phyloP scores from a whole-genome alignment of 306 rosid genomes.

The Rosa rugosa region DNA sequence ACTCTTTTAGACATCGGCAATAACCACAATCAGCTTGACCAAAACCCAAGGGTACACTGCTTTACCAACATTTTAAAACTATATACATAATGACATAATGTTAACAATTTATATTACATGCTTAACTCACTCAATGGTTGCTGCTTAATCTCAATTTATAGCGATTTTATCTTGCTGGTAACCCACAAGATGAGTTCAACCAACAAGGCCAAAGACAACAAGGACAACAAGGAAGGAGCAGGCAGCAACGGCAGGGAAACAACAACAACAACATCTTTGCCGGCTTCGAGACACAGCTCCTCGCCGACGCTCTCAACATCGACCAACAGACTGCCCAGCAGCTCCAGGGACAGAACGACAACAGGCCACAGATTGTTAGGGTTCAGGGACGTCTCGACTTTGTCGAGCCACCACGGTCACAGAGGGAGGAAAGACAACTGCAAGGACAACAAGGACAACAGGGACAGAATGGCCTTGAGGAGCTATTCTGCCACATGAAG shows the following conservation, averaged over 20 bases:
- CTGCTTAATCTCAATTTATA: conserved; percentile 3
- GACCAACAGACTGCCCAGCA: conserved; percentile 27
- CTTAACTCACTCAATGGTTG: background rate
- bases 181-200: conserved; percentile 44
- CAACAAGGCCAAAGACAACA: background rate
- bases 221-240: background rate
- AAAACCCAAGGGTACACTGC: conserved; percentile 46
- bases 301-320: conserved; percentile 41
- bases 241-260: background rate
- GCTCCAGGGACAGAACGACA: conserved; percentile 32
- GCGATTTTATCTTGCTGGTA: conserved; percentile 67
- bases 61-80: background rate
- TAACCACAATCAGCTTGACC: conserved; percentile 56
- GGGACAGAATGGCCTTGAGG: conserved; percentile 27
- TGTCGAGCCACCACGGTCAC: conserved; percentile 33
- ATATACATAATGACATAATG: background rate
- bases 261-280: conserved; percentile 36
- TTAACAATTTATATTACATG: background rate
- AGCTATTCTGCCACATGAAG: conserved; percentile 27
- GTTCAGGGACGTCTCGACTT: conserved; percentile 37
- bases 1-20: conserved; percentile 46
- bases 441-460: background rate
- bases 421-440: conserved; percentile 1
- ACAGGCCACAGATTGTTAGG: conserved; percentile 39
- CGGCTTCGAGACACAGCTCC: conserved; percentile 36